A percentile compares a stretch with the other conserved stretches of the same genome.
Evolutionary conservation across 2,329 filamentous ascomycete genomes (phyloP).

Genomic region (Alternaria novae-zelandiae): DNA sequence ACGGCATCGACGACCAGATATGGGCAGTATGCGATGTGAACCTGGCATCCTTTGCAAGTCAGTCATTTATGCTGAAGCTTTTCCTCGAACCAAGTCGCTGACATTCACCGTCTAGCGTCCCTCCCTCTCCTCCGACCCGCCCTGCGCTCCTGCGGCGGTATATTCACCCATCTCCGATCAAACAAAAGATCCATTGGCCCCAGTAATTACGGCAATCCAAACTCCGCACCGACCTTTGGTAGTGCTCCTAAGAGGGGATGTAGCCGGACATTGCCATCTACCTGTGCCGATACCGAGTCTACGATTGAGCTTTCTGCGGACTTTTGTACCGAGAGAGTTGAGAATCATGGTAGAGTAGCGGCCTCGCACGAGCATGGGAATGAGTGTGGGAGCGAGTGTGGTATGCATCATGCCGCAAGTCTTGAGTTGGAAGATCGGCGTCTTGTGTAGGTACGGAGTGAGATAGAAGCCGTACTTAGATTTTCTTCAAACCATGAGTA

Average conservation of each 20-base stretch:
- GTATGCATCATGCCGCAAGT: background rate
- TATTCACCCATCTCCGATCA: constrained; percentile 15
- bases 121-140: constrained; percentile 27
- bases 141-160: constrained; percentile 20
- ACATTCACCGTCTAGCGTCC: constrained; percentile 13
- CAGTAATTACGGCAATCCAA: constrained; percentile 7
- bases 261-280: background rate
- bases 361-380: background rate
- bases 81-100: background rate
- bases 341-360: background rate
- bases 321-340: background rate
- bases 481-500: too few relatives aligned
- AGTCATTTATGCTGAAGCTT: background rate
- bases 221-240: constrained; percentile 15
- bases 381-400: background rate
- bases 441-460: background rate
- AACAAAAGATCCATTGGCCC: background rate
- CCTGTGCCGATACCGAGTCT: constrained; percentile 13
- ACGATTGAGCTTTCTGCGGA: constrained; percentile 20
- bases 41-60: constrained; percentile 27
- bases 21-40: constrained; percentile 36
- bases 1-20: constrained; percentile 30
- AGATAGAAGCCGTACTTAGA: background rate
- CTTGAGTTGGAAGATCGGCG: background rate
- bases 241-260: constrained; percentile 9